These are phyloP conservation scores for Pseudogymnoascus sp. DNA, from an alignment of 2,329 filamentous ascomycete genomes.

Conservation along the genomic window DNA sequence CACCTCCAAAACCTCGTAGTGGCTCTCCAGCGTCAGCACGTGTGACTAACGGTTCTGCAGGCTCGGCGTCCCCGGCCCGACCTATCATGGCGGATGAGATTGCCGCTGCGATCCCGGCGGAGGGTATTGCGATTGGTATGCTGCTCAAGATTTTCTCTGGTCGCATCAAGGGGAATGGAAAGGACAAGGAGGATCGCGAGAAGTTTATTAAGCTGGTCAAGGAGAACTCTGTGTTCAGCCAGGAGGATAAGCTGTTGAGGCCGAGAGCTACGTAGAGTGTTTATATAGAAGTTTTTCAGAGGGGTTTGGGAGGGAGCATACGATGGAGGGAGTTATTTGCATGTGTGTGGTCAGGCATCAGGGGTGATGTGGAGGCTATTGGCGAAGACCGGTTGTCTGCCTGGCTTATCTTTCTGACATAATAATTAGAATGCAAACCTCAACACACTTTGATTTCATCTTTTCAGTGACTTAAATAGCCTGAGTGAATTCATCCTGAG, in stretches of 20 bases:
- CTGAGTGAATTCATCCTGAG: neutral
- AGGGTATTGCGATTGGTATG: slow-evolving; percentile 43
- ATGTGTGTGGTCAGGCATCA: neutral
- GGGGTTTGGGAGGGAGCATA: neutral
- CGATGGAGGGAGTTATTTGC: neutral
- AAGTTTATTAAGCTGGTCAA: slow-evolving; percentile 55
- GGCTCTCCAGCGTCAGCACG: neutral
- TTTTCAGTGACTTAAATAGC: neutral
- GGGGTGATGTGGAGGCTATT: neutral
- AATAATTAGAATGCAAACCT: slow-evolving; percentile 2
- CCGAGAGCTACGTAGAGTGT: slow-evolving; percentile 13
- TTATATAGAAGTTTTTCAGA: neutral
- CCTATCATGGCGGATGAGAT: slow-evolving; percentile 42
- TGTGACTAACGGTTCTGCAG: neutral
- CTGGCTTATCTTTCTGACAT: slow-evolving; percentile 6
- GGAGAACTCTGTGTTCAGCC: slow-evolving; percentile 43
- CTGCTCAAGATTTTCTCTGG: slow-evolving; percentile 47
- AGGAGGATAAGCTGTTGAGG: slow-evolving; percentile 43
- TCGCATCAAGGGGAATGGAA: slow-evolving; percentile 43
- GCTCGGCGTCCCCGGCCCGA: neutral
- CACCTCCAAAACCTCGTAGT: neutral
- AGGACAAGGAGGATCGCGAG: slow-evolving; percentile 43
- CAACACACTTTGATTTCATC: neutral
- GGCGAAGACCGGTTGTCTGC: neutral
- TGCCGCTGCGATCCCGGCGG: slow-evolving; percentile 43